Evolutionary conservation across 352 stramenopile genomes (phyloP).

Genomic region (Globisporangium megalacanthum): DNA sequence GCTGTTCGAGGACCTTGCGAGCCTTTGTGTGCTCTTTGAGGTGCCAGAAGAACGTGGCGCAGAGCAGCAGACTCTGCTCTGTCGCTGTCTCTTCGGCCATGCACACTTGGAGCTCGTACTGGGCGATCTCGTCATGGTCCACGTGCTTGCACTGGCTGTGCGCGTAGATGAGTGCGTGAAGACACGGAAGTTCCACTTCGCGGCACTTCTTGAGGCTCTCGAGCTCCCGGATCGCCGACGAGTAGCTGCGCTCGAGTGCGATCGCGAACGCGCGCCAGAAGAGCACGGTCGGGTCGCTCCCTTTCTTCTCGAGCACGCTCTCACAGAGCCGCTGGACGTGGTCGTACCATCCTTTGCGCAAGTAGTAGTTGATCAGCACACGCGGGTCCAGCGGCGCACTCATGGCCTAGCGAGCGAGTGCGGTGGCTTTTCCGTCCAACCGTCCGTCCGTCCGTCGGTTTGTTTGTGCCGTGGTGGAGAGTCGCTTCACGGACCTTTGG

Average conservation of each 20-base stretch:
- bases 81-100: slow-evolving; percentile 70
- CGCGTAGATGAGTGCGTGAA: slow-evolving; percentile 73
- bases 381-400: slow-evolving; percentile 38
- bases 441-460: no score
- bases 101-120: slow-evolving; percentile 72
- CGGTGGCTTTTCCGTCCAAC: background rate
- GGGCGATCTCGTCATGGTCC: slow-evolving; percentile 72
- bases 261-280: slow-evolving; percentile 88
- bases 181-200: slow-evolving; percentile 73
- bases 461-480: background rate
- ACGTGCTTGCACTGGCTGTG: slow-evolving; percentile 75
- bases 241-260: slow-evolving; percentile 68
- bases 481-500: background rate
- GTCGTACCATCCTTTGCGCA: slow-evolving; percentile 84
- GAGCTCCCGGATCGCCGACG: slow-evolving; percentile 80
- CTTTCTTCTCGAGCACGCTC: slow-evolving; percentile 73
- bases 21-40: slow-evolving; percentile 55
- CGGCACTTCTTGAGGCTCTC: slow-evolving; percentile 76
- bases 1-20: slow-evolving; percentile 63
- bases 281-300: slow-evolving; percentile 67
- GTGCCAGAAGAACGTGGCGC: slow-evolving; percentile 79
- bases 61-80: slow-evolving; percentile 53
- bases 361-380: slow-evolving; percentile 85
- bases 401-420: background rate
- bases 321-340: slow-evolving; percentile 83